These are phyloP conservation scores for Candida vartiovaarae DNA, from an alignment of 805 yeast species.

Conservation along the genomic window DNA sequence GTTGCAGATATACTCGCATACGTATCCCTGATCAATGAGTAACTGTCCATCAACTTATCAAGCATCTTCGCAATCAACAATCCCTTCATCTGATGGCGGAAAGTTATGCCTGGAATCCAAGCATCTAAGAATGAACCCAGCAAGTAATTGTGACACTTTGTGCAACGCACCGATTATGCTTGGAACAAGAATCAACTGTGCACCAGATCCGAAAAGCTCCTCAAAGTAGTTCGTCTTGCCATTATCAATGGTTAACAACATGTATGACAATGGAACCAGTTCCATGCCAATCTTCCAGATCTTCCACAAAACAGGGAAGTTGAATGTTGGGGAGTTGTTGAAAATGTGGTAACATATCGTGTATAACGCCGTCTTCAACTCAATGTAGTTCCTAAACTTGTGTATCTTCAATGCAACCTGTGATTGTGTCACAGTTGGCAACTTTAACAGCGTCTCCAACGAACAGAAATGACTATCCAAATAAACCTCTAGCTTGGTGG, in stretches of 20 bases:
- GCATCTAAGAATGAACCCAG: slow-evolving; percentile 22
- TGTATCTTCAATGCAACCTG: slow-evolving; percentile 21
- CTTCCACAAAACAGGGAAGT: slow-evolving; percentile 8
- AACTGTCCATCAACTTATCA: slow-evolving; percentile 21
- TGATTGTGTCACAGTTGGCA: slow-evolving; percentile 12
- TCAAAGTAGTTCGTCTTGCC: slow-evolving; percentile 22
- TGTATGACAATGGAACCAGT: slow-evolving; percentile 18
- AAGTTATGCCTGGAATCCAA: slow-evolving; percentile 23
- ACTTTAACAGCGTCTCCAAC: slow-evolving; percentile 22
- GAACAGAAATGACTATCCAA: slow-evolving; percentile 23
- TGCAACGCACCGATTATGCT: slow-evolving; percentile 15
- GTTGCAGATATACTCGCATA: slow-evolving; percentile 40
- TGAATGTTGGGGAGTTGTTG: slow-evolving; percentile 12
- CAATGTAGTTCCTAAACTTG: slow-evolving; percentile 23
- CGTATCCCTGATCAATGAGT: slow-evolving; percentile 26
- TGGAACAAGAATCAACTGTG: slow-evolving; percentile 20
- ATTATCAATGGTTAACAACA: slow-evolving; percentile 20
- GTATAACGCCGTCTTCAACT: slow-evolving; percentile 20
- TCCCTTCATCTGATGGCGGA: slow-evolving; percentile 2
- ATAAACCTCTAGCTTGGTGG: slow-evolving; percentile 32
- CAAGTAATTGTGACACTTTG: slow-evolving; percentile 14
- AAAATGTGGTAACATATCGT: slow-evolving; percentile 21
- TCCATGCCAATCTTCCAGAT: slow-evolving; percentile 18
- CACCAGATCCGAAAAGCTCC: slow-evolving; percentile 18
- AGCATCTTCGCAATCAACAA: slow-evolving; percentile 15